These are phyloP conservation scores for Tulasnella sp. DNA, from an alignment of 768 basidiomycete genomes.

Conservation along the genomic window DNA sequence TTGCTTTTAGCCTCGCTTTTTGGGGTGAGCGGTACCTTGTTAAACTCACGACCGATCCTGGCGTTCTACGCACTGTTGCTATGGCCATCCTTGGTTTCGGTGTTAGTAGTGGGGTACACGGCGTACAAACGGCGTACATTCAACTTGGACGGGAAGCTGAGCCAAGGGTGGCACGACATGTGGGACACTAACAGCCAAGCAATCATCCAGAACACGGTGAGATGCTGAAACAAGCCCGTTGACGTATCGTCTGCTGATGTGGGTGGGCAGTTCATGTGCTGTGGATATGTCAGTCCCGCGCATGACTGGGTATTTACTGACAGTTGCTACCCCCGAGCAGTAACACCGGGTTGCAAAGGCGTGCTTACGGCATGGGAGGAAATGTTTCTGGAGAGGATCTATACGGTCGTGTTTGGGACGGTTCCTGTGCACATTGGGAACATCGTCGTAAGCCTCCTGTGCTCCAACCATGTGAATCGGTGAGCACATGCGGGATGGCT, in stretches of 20 bases:
- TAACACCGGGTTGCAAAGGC: constrained; percentile 56
- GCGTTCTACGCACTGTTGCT: constrained; percentile 55
- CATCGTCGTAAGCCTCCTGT: constrained; percentile 47
- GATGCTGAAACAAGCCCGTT: no score
- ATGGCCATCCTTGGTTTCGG: constrained; percentile 46
- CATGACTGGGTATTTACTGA: constrained; percentile 30
- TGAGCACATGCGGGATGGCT: constrained; percentile 5
- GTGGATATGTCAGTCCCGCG: constrained; percentile 16
- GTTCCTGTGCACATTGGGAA: constrained; percentile 49
- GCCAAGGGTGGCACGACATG: constrained; percentile 53
- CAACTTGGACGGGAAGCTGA: constrained; percentile 52
- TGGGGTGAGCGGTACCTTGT: constrained; percentile 46
- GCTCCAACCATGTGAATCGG: constrained; percentile 48
- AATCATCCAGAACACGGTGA: constrained; percentile 43
- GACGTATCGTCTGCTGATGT: no score
- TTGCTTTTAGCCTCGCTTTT: constrained; percentile 46
- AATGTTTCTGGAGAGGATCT: constrained; percentile 35
- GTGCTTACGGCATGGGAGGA: constrained; percentile 44
- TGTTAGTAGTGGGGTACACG: constrained; percentile 52
- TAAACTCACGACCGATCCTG: constrained; percentile 56
- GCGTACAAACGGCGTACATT: constrained; percentile 48
- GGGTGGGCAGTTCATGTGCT: constrained; percentile 33
- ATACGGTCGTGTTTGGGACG: constrained; percentile 41
- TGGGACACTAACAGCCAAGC: constrained; percentile 43
- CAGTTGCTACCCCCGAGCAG: constrained; percentile 47